phyloP scores from a whole-genome alignment of 2,329 filamentous ascomycete genomes.

The Nemania sp. region DNA sequence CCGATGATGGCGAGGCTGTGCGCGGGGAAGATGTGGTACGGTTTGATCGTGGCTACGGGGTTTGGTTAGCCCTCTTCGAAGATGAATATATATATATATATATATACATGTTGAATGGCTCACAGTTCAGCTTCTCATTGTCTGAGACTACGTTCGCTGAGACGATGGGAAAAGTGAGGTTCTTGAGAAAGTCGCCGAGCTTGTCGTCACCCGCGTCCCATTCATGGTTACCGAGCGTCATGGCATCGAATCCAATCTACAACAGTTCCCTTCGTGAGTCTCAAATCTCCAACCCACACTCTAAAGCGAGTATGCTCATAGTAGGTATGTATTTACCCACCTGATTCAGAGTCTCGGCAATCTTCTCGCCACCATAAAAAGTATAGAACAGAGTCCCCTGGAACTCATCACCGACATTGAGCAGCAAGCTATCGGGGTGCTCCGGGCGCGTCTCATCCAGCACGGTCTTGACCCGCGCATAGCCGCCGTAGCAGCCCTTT shows the following conservation, averaged over 20 bases:
- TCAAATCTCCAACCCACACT: not conserved
- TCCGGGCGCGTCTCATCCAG: slow-evolving; percentile 59
- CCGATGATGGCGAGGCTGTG: slow-evolving; percentile 66
- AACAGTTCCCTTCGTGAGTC: slow-evolving; percentile 1
- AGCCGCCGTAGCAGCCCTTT: slow-evolving; percentile 65
- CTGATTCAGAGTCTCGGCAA: slow-evolving; percentile 64
- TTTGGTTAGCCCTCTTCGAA: not conserved
- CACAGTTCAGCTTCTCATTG: slow-evolving; percentile 58
- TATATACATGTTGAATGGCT: no score
- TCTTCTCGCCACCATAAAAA: slow-evolving; percentile 69
- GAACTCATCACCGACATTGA: slow-evolving; percentile 71
- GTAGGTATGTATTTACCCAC: not conserved
- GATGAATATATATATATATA: no score
- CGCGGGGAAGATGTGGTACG: slow-evolving; percentile 65
- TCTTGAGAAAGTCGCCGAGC: slow-evolving; percentile 63
- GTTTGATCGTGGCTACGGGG: slow-evolving; percentile 58
- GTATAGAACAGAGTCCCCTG: slow-evolving; percentile 70
- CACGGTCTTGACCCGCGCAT: slow-evolving; percentile 64
- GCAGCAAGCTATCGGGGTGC: slow-evolving; percentile 63
- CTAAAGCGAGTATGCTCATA: not conserved
- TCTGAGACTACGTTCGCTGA: slow-evolving; percentile 66
- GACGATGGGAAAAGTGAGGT: slow-evolving; percentile 66
- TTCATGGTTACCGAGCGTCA: slow-evolving; percentile 70
- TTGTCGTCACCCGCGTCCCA: slow-evolving; percentile 67
- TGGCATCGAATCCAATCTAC: slow-evolving; percentile 65